Base-by-base conservation (phyloP, 257 asterid species). In the Solanum chiquidenum region DNA sequence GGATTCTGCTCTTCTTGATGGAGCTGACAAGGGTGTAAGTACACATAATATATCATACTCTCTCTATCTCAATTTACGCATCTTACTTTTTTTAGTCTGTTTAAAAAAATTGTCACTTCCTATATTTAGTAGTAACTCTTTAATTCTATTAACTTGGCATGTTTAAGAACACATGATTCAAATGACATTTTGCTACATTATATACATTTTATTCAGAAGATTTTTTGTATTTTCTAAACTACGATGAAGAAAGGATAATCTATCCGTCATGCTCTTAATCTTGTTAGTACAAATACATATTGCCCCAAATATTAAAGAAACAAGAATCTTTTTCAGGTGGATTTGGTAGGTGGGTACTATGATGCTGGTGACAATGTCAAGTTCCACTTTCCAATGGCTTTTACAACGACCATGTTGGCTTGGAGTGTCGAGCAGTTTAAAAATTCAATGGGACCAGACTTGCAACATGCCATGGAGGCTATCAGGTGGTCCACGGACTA, bases 301-400 rank as follows among this genome's bases (percentile, higher is more conserved):
- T 74, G 20, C 16, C 14, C 5, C 83, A 37, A 35, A 21, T 75
- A 10, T 34, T 37, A 40, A 42, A 77, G 37, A 77, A 77, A 77
- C 60, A 40, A 4, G 35, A 12, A 10, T 38, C 0, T n/a, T 25
- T 20, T 31, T 72, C 86, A 94, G 98, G 98, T 96, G 92, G 95
- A 96, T 92, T 92, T 96, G 83, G 90, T 91, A 5, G 99, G 99
- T 25, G 99, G 99, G 1, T 96, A 96, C 87, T 93, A 96, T 83
- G 99, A 96, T 88, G 99, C 97, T 3, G 99, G 99, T n/a, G 99
- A 96, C 94, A 96, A 96, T 11, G 92, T 96, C 31, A 96, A 96
- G 82, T 96, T 94, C 94, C 94, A 93, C 52, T 88, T 96, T 34
- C 98, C 98, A 3, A 95, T 96, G 99, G 96, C 98, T 34, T 95